Evolutionary conservation across 1,139 yeast species (phyloP).

Genomic region (Diutina siamensis): DNA sequence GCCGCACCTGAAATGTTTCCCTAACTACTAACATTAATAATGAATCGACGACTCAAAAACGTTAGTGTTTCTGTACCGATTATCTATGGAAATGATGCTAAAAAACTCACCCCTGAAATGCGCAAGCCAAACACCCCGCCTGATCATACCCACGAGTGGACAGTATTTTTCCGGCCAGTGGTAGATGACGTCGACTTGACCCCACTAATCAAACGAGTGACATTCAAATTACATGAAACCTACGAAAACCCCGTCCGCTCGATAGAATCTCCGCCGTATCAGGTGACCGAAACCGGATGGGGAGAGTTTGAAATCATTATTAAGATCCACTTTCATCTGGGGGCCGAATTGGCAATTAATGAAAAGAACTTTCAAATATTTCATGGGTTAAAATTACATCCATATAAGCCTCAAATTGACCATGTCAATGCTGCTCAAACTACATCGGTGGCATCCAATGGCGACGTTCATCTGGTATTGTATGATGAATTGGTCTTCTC

Average conservation of each 20-base stretch:
- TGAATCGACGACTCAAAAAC: constrained; percentile 39
- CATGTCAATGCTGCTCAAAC: not conserved
- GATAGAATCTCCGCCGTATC: constrained; percentile 83
- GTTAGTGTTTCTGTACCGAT: constrained; percentile 79
- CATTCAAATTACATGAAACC: constrained; percentile 90
- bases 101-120: constrained; percentile 50
- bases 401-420: constrained; percentile 44
- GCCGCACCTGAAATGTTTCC: not conserved
- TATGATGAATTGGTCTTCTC: constrained; percentile 91
- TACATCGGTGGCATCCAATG: constrained; percentile 19
- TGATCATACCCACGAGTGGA: constrained; percentile 95
- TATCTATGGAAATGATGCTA: constrained; percentile 78
- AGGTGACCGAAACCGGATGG: constrained; percentile 98
- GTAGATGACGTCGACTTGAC: constrained; percentile 66
- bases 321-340: constrained; percentile 74
- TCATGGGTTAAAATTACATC: constrained; percentile 87
- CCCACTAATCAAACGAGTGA: constrained; percentile 78
- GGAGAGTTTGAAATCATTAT: constrained; percentile 94
- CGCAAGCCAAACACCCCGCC: constrained; percentile 64
- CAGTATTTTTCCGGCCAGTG: constrained; percentile 82
- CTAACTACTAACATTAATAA: constrained; percentile 4
- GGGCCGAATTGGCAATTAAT: constrained; percentile 49
- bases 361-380: constrained; percentile 82
- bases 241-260: constrained; percentile 77
- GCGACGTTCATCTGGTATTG: constrained; percentile 48